A percentile compares a stretch with the other conserved stretches of the same genome.
Conservation (phyloP, 139 green algal genomes). For the Bryopsis sp. region DNA sequence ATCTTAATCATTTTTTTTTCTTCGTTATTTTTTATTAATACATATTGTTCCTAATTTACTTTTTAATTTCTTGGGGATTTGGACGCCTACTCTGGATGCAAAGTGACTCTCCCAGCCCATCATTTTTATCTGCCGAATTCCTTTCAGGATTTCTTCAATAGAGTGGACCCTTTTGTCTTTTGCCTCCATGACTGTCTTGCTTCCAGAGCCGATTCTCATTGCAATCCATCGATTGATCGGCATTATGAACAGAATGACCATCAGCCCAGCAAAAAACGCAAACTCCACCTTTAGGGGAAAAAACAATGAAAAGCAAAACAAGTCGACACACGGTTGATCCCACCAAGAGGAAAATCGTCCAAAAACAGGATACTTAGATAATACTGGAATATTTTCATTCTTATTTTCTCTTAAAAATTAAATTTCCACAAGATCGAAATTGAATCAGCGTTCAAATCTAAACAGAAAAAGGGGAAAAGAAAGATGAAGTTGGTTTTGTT, state of each 20-base stretch:
- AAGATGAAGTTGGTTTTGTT: too few species aligned
- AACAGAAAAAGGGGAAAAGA: too few species aligned
- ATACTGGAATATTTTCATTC: background rate
- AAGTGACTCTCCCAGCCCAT: slow-evolving; percentile 47
- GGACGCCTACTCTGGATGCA: too few species aligned
- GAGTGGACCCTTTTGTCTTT: slow-evolving; percentile 52
- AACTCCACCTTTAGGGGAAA: slow-evolving; percentile 50
- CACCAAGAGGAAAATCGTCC: background rate
- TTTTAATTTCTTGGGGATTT: too few species aligned
- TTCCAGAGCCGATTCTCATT: slow-evolving; percentile 43
- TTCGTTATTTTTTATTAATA: too few species aligned
- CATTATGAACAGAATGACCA: slow-evolving; percentile 62
- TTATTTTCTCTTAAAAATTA: background rate
- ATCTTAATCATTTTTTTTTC: too few species aligned
- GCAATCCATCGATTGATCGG: slow-evolving; percentile 73
- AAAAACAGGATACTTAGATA: background rate
- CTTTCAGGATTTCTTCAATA: slow-evolving; percentile 44
- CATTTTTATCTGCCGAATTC: slow-evolving; percentile 52
- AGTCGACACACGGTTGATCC: slow-evolving; percentile 7
- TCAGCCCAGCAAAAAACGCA: slow-evolving; percentile 71
- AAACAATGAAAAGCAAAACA: background rate
- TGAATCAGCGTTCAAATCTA: too few species aligned
- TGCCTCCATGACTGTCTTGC: slow-evolving; percentile 55
- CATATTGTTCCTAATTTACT: too few species aligned
- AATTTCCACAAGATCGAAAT: too few species aligned